Conservation (phyloP, 176 grass and related monocot species). For the Rhynchospora tenuis region DNA sequence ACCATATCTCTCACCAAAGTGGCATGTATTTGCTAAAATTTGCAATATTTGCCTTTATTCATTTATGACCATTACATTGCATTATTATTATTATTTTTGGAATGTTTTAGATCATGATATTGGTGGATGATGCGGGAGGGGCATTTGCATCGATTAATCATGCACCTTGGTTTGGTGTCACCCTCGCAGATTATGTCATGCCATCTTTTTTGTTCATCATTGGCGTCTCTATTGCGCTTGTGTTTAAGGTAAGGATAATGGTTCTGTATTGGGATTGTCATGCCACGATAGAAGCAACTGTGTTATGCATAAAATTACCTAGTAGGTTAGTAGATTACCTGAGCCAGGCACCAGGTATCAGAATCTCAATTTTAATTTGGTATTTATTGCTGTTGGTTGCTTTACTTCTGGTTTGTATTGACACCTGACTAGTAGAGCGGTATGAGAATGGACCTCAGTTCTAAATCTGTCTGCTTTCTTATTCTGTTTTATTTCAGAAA, state of each 20-base stretch:
- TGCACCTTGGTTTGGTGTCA: constrained; percentile 84
- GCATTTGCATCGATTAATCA: constrained; percentile 92
- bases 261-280: neutral
- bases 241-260: constrained; percentile 55
- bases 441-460: neutral
- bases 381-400: neutral
- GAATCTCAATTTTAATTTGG: neutral
- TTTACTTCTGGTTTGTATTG: neutral
- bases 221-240: constrained; percentile 68
- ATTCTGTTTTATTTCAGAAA: constrained; percentile 50
- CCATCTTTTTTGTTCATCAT: constrained; percentile 93
- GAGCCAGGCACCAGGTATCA: neutral
- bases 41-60: neutral
- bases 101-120: constrained; percentile 68
- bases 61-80: neutral
- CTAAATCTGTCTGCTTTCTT: neutral
- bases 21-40: neutral
- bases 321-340: neutral
- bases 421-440: neutral
- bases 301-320: neutral
- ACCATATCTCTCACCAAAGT: neutral
- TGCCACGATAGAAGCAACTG: neutral
- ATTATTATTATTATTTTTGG: neutral
- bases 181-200: constrained; percentile 94
- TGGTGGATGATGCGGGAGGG: constrained; percentile 86